A percentile compares a stretch with the other conserved stretches of the same genome.
Evolutionary conservation across 2,329 filamentous ascomycete species (phyloP).

Genomic region (Bretziella fagacearum): DNA sequence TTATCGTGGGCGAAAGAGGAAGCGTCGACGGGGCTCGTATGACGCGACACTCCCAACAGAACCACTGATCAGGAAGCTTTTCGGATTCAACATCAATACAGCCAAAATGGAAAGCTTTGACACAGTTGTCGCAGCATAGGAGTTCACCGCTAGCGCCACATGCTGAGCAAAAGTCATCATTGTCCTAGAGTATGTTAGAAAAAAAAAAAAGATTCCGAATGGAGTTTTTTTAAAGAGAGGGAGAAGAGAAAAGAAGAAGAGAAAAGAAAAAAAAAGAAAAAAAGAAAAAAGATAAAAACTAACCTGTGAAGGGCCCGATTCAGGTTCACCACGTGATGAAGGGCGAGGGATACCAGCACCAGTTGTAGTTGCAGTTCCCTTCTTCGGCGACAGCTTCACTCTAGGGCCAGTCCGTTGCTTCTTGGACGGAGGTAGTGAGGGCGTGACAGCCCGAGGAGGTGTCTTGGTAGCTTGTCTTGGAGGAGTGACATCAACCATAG

Average conservation of each 20-base stretch:
- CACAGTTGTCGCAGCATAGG: conserved; percentile 86
- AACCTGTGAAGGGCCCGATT: conserved; percentile 30
- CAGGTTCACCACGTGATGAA: conserved; percentile 26
- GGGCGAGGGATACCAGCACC: conserved; percentile 48
- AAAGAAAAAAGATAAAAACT: conserved; percentile 20
- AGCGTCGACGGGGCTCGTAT: conserved; percentile 21
- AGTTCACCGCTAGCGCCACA: conserved; percentile 73
- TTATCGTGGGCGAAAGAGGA: conserved; percentile 21
- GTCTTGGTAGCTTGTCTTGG: conserved; percentile 30
- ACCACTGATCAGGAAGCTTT: conserved; percentile 62
- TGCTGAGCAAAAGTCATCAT: conserved; percentile 77
- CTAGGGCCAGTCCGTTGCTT: conserved; percentile 44
- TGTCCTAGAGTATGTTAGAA: conserved; percentile 35
- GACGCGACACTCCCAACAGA: conserved; percentile 53
- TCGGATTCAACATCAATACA: conserved; percentile 65
- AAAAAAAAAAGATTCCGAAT: neutral
- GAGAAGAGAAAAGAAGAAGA: conserved; percentile 1
- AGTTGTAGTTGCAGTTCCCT: conserved; percentile 45
- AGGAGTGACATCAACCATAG: conserved; percentile 30
- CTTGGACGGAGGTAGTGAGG: conserved; percentile 38
- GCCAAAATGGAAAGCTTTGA: conserved; percentile 73
- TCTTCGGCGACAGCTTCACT: conserved; percentile 62
- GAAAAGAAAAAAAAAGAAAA: neutral
- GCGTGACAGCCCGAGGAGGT: conserved; percentile 44
- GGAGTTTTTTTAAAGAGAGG: neutral